A percentile compares a stretch with the other conserved stretches of the same genome.
These are phyloP conservation scores for Linum trigynum DNA, from an alignment of 345 rosid genomes.

Conservation along the genomic window DNA sequence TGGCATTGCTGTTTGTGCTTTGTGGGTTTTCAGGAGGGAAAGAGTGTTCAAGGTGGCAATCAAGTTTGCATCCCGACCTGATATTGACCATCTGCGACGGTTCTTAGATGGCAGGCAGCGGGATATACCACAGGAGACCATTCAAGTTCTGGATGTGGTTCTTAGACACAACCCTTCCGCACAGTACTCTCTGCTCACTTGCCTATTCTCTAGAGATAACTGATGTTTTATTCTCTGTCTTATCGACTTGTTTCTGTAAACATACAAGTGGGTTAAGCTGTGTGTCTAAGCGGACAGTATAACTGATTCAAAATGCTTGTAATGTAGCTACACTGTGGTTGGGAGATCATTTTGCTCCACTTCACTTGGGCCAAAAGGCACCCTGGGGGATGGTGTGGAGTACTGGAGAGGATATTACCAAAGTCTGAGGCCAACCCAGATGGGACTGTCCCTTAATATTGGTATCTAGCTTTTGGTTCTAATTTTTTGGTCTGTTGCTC, in stretches of 20 bases:
- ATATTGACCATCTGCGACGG: constrained; percentile 32
- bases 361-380: constrained; percentile 27
- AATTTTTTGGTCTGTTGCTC: neutral
- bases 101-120: constrained; percentile 27
- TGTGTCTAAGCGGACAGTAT: too few species aligned
- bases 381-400: constrained; percentile 49
- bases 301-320: too few species aligned
- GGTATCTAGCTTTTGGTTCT: constrained; percentile 26
- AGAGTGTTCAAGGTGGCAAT: constrained; percentile 43
- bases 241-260: too few species aligned
- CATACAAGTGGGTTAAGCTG: too few species aligned
- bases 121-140: constrained; percentile 53
- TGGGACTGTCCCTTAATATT: constrained; percentile 66
- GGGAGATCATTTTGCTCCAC: constrained; percentile 57
- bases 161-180: constrained; percentile 39
- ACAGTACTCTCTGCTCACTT: constrained; percentile 15
- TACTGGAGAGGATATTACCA: constrained; percentile 71
- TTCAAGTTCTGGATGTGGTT: constrained; percentile 66
- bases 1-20: neutral
- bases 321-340: constrained; percentile 32
- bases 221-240: too few species aligned
- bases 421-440: constrained; percentile 59
- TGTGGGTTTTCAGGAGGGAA: constrained; percentile 33
- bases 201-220: too few species aligned
- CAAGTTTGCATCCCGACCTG: constrained; percentile 35